Evolutionary conservation across 192 early-diverging fungal genomes (phyloP).

Genomic region (Coemansia sp.): DNA sequence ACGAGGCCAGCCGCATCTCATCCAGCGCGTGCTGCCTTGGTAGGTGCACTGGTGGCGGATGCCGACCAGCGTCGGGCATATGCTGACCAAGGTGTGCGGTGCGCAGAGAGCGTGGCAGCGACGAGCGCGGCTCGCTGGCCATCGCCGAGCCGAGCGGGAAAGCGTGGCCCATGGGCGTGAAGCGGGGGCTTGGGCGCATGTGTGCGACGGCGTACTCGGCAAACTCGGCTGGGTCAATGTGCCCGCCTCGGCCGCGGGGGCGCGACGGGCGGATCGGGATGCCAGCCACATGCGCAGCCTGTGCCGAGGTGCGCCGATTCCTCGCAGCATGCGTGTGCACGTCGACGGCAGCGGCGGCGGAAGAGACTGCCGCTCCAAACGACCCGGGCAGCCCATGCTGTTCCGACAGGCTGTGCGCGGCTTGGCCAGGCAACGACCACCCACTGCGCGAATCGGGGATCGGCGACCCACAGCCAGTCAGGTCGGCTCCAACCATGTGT

Average conservation of each 20-base stretch:
- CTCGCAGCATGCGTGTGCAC: conserved; percentile 23
- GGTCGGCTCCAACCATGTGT: conserved; percentile 33
- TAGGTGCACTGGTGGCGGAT: conserved; percentile 10
- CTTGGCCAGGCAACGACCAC: conserved; percentile 40
- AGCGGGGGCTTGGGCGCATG: conserved; percentile 41
- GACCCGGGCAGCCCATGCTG: conserved; percentile 16
- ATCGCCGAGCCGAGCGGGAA: conserved; percentile 19
- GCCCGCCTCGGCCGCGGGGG: conserved; percentile 12
- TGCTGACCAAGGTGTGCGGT: conserved; percentile 6
- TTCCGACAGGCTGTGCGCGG: conserved; percentile 17
- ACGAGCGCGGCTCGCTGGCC: conserved; percentile 30
- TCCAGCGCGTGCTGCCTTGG: conserved; percentile 18
- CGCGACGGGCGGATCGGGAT: conserved; percentile 34
- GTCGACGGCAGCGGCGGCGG: conserved; percentile 3
- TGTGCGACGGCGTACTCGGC: conserved; percentile 42
- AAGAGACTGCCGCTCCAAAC: conserved; percentile 3
- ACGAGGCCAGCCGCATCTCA: conserved; percentile 9
- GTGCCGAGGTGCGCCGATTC: conserved; percentile 32
- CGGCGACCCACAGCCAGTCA: conserved; percentile 27
- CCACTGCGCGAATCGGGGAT: conserved; percentile 36
- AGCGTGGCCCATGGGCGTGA: conserved; percentile 39
- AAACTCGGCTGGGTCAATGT: conserved; percentile 38
- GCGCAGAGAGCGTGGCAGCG: conserved; percentile 34
- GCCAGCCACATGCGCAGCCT: conserved; percentile 14
- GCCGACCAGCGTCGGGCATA: not conserved